Percentiles rank a stretch among this genome's conserved stretches.
phyloP scores from a whole-genome alignment of 768 basidiomycete genomes.

The Amyloporia xantha region DNA sequence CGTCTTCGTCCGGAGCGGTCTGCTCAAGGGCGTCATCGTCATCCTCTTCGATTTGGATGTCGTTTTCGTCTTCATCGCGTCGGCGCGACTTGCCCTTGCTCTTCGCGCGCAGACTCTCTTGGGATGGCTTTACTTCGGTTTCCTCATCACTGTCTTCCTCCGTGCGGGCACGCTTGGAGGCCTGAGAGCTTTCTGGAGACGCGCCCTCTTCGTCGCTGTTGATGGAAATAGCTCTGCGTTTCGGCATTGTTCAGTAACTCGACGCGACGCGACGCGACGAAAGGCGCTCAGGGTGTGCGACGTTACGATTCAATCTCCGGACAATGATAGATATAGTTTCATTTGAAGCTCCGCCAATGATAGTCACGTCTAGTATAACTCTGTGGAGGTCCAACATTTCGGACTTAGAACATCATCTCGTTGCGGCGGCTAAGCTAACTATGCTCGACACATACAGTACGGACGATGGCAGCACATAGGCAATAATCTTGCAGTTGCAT shows the following conservation, averaged over 20 bases:
- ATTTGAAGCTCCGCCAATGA: too few relatives aligned
- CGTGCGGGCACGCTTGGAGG: conserved; percentile 39
- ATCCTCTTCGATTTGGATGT: conserved; percentile 28
- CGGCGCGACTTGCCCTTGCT: conserved; percentile 24
- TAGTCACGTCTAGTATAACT: too few relatives aligned
- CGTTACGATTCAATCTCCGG: too few relatives aligned
- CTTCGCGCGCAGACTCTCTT: conserved; percentile 12
- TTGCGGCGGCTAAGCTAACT: too few relatives aligned
- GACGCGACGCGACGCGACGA: conserved; percentile 20
- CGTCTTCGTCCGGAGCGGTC: conserved; percentile 36
- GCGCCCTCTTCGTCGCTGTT: conserved; percentile 38
- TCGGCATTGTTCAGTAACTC: conserved; percentile 38
- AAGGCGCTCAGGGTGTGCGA: too few relatives aligned
- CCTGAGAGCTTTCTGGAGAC: conserved; percentile 24
- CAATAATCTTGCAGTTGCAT: too few relatives aligned
- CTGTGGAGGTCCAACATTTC: too few relatives aligned
- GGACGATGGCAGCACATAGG: too few relatives aligned
- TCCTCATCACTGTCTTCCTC: conserved; percentile 31
- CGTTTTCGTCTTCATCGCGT: conserved; percentile 23
- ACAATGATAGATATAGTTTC: too few relatives aligned
- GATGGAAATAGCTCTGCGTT: conserved; percentile 37
- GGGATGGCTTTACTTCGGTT: neutral
- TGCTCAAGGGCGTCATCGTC: conserved; percentile 25
- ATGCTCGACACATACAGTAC: too few relatives aligned
- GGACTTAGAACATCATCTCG: too few relatives aligned